Conservation (phyloP, 2,329 filamentous ascomycete genomes). For the Apiospora hydei region DNA sequence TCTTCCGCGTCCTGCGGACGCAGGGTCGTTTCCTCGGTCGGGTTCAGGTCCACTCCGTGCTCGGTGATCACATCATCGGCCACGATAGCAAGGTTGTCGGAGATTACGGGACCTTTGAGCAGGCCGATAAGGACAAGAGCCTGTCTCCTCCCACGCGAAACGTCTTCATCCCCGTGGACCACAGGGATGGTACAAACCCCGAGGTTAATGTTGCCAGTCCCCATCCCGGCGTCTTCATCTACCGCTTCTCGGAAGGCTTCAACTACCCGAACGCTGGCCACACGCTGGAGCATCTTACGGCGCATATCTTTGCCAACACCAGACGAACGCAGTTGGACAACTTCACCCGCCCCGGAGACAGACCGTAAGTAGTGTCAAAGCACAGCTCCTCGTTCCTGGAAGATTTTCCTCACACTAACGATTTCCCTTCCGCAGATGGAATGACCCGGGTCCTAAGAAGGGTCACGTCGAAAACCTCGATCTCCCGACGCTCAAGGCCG, state of each 20-base stretch:
- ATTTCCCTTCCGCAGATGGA: slow-evolving; percentile 65
- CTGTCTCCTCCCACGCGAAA: slow-evolving; percentile 61
- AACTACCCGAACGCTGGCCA: slow-evolving; percentile 95
- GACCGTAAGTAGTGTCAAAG: slow-evolving; percentile 56
- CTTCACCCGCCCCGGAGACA: slow-evolving; percentile 73
- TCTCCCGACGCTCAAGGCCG: slow-evolving; percentile 79
- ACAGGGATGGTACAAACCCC: slow-evolving; percentile 91
- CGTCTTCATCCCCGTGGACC: slow-evolving; percentile 86
- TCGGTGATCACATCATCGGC: slow-evolving; percentile 76
- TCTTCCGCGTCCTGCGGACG: slow-evolving; percentile 85
- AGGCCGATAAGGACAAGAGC: slow-evolving; percentile 51
- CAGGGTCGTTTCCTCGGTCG: slow-evolving; percentile 84
- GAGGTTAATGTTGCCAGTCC: slow-evolving; percentile 79
- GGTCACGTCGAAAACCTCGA: slow-evolving; percentile 53
- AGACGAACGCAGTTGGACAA: slow-evolving; percentile 76
- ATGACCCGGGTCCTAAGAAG: slow-evolving; percentile 79
- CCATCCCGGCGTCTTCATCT: slow-evolving; percentile 94
- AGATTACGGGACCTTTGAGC: slow-evolving; percentile 64
- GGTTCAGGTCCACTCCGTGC: slow-evolving; percentile 83
- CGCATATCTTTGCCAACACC: slow-evolving; percentile 73
- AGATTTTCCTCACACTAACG: background rate
- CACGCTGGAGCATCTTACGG: slow-evolving; percentile 80
- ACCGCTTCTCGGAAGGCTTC: slow-evolving; percentile 92
- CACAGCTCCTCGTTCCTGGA: background rate
- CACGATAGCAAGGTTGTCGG: slow-evolving; percentile 59